These are phyloP conservation scores for Penicillium sp. DNA, from an alignment of 2,329 filamentous ascomycete genomes.

Conservation along the genomic window DNA sequence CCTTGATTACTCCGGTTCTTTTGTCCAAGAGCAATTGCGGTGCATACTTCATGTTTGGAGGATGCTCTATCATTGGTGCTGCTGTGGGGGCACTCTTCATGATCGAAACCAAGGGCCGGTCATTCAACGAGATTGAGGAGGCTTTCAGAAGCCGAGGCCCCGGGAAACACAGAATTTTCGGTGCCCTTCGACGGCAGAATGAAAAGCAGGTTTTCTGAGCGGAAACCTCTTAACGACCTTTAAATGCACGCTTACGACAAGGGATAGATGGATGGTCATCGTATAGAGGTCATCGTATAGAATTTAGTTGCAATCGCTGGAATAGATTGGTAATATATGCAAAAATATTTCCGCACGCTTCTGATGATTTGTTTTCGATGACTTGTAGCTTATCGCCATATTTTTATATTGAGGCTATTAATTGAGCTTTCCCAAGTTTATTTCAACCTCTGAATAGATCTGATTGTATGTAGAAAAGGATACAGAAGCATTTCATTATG, in stretches of 20 bases:
- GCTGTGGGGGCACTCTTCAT: constrained; percentile 49
- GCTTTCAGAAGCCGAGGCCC: constrained; percentile 43
- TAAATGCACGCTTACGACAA: neutral
- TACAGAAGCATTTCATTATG: too few relatives aligned
- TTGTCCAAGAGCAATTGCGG: constrained; percentile 49
- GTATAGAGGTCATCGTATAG: neutral
- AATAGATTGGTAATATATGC: neutral
- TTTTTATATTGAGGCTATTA: too few relatives aligned
- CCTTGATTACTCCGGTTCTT: constrained; percentile 49
- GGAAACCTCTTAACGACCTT: neutral
- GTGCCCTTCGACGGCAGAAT: constrained; percentile 1
- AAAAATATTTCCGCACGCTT: too few relatives aligned
- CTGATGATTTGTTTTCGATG: too few relatives aligned
- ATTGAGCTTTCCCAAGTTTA: too few relatives aligned
- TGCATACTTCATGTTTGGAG: constrained; percentile 54
- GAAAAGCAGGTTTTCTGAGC: neutral
- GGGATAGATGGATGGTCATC: neutral
- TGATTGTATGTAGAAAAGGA: too few relatives aligned
- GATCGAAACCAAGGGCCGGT: constrained; percentile 56
- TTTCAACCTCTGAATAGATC: too few relatives aligned
- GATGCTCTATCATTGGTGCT: constrained; percentile 44
- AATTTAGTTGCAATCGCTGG: neutral
- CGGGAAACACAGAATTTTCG: neutral
- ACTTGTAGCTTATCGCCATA: too few relatives aligned
- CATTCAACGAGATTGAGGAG: constrained; percentile 56